Base-by-base conservation (phyloP, 805 yeast species). In the Pichia ethanolica region DNA sequence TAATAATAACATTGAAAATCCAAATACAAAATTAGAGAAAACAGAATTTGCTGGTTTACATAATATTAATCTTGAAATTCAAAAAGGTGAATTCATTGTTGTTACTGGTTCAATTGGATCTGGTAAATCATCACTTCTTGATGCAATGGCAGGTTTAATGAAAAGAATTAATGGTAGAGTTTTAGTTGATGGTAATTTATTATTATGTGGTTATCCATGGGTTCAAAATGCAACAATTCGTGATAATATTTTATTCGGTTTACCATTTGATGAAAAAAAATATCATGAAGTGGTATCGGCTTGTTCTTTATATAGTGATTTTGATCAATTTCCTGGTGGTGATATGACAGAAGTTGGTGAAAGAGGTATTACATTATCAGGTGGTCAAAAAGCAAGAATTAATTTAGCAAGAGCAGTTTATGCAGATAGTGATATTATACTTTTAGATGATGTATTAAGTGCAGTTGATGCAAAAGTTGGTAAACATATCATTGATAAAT, bases 341-440 rank as follows among this genome's bases (percentile, higher is more conserved):
- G 95, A 88, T 58, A 59, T 65, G 47, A 86, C 95, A 0, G 86
- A 85, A 63, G 85, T 87, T 57, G 95, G 95, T 53, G 95, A 87
- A 63, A 75, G 87, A 62, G 95, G 95, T 59, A 81, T 87, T 44
- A 86, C 93, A 0, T 67, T 87, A 39, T 83, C 91, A n/a, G 95
- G 95, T 49, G 95, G 95, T 46, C 95, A 87, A 63, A 87, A 87
- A 69, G 91, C 95, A 0, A 76, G 95, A 61, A 65, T 83, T 32
- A 74, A 82, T 12, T 66, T 83, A 40, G 89, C 89, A 0, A 73
- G 89, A 58, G 86, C 88, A 0, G 83, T 83, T 5, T 83, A 83
- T 59, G 66, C 86, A 0, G 67, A 81, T 47, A 72, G 77, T 2
- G 86, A 82, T 62, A 69, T 82, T 7, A 75, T 77, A 51, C 60